phyloP scores from a whole-genome alignment of 1,284 basidiomycete genomes.

The Paramarasmius palmivorus region DNA sequence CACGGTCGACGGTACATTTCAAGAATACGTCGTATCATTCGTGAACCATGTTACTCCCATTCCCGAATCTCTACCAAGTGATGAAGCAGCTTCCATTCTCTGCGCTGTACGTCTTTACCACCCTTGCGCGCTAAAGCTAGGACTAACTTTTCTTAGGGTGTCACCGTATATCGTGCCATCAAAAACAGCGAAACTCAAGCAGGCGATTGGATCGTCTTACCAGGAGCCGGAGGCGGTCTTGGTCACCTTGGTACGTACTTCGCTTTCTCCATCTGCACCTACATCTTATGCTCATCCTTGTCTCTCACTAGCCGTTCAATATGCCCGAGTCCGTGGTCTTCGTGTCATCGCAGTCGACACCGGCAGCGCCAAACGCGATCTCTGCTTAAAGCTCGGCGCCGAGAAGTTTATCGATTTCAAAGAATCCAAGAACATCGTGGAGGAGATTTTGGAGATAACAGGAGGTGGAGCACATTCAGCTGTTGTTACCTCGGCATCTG shows the following conservation, averaged over 20 bases:
- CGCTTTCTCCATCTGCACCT: background rate
- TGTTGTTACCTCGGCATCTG: constrained; percentile 63
- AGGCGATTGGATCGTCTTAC: constrained; percentile 82
- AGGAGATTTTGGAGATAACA: constrained; percentile 64
- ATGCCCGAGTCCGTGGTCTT: constrained; percentile 76
- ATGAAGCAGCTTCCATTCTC: constrained; percentile 78
- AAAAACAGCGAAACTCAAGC: constrained; percentile 68
- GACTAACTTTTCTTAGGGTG: constrained; percentile 41
- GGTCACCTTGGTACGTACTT: constrained; percentile 56
- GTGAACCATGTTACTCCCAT: constrained; percentile 76
- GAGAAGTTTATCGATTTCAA: constrained; percentile 83
- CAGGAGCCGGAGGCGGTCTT: constrained; percentile 77
- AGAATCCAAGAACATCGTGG: constrained; percentile 58
- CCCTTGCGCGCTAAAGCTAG: constrained; percentile 38
- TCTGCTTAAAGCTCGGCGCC: constrained; percentile 72
- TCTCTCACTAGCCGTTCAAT: constrained; percentile 64
- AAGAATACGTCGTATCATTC: constrained; percentile 75
- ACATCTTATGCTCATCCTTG: background rate
- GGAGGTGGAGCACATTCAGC: constrained; percentile 78
- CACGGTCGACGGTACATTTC: constrained; percentile 83
- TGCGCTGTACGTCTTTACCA: constrained; percentile 63
- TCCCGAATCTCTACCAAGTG: constrained; percentile 64
- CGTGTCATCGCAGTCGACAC: constrained; percentile 84
- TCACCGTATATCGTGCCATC: constrained; percentile 86
- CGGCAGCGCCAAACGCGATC: constrained; percentile 73